phyloP scores from a whole-genome alignment of 441 rosid species.

The Macaranga tanarius region DNA sequence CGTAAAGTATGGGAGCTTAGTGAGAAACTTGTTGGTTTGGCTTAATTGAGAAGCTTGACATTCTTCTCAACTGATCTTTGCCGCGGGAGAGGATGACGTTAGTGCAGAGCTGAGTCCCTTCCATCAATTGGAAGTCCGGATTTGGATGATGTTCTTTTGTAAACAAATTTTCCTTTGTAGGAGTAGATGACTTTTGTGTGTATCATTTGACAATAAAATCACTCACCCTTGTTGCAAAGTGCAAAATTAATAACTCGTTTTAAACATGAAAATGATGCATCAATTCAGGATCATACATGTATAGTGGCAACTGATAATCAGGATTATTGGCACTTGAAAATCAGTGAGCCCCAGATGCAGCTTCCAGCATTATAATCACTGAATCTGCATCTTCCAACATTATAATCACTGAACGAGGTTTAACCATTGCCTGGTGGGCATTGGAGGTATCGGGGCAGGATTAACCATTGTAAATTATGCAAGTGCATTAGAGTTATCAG shows the following conservation, averaged over 20 bases:
- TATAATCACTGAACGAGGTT: too few species aligned
- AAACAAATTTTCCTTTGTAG: slow-evolving; percentile 27
- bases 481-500: too few species aligned
- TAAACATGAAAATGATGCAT: neutral
- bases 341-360: neutral
- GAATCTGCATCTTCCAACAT: too few species aligned
- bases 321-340: neutral
- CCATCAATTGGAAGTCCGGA: slow-evolving; percentile 20
- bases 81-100: slow-evolving; percentile 24
- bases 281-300: neutral
- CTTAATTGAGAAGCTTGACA: slow-evolving; percentile 27
- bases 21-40: slow-evolving; percentile 66
- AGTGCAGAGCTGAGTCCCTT: slow-evolving; percentile 9
- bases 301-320: too few species aligned
- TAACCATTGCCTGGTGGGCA: too few species aligned
- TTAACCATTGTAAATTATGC: too few species aligned
- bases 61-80: slow-evolving; percentile 15
- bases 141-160: slow-evolving; percentile 28
- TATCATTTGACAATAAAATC: slow-evolving; percentile 35
- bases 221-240: slow-evolving; percentile 24
- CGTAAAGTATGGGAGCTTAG: slow-evolving; percentile 62
- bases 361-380: too few species aligned
- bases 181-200: slow-evolving; percentile 25
- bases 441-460: too few species aligned
- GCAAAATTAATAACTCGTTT: neutral